phyloP scores from a whole-genome alignment of 257 asterid genomes.

The Dorcoceras hygrometricum region DNA sequence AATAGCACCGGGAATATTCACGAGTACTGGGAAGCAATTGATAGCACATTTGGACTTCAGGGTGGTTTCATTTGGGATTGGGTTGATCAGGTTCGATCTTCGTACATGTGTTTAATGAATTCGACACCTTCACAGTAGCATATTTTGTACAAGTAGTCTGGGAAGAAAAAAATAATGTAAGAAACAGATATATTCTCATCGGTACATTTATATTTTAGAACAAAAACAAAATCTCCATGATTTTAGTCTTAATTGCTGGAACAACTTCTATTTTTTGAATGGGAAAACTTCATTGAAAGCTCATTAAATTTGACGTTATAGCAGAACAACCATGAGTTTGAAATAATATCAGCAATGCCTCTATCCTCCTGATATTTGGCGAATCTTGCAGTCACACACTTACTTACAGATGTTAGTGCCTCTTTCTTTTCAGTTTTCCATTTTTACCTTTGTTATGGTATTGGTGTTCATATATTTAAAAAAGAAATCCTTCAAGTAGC shows the following conservation, averaged over 20 bases:
- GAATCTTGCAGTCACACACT: neutral
- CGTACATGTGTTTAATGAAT: neutral
- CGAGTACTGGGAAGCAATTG: conserved; percentile 97
- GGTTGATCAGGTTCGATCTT: conserved; percentile 85
- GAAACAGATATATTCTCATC: too few relatives aligned
- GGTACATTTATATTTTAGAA: neutral
- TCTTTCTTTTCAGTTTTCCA: too few relatives aligned
- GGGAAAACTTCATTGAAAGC: too few relatives aligned
- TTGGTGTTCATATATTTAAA: neutral
- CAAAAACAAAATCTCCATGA: neutral
- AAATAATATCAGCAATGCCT: too few relatives aligned
- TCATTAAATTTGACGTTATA: too few relatives aligned
- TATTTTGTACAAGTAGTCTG: neutral
- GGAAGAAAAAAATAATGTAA: neutral
- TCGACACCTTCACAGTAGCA: neutral
- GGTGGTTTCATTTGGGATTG: conserved; percentile 99
- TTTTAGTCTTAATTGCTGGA: neutral
- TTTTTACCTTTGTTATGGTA: neutral
- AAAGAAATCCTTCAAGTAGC: too few relatives aligned
- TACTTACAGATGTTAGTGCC: neutral
- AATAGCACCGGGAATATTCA: conserved; percentile 94
- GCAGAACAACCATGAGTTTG: too few relatives aligned
- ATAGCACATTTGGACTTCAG: conserved; percentile 92
- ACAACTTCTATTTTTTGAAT: neutral
- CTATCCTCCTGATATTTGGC: too few relatives aligned